Evolutionary conservation across 495 filamentous ascomycete genomes (phyloP).

Genomic region (Neurospora sp.): DNA sequence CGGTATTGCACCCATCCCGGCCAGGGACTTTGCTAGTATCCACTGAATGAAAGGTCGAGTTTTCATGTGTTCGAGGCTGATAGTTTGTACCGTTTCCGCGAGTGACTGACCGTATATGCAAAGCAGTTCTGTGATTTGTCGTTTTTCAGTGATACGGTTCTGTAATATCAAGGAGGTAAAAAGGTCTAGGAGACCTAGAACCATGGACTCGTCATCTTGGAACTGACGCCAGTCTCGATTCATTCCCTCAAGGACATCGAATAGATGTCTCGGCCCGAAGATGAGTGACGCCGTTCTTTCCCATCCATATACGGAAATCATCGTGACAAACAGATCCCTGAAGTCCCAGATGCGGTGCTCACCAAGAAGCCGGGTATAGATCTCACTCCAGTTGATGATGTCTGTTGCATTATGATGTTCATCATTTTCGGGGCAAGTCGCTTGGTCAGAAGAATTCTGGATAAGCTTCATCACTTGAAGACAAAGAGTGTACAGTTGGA

Average conservation of each 20-base stretch:
- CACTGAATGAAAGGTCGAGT: constrained; percentile 15
- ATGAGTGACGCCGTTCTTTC: neutral
- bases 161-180: constrained; percentile 11
- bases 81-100: constrained; percentile 1
- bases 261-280: neutral
- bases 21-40: constrained; percentile 8
- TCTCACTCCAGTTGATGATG: constrained; percentile 2
- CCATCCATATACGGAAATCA: constrained; percentile 7
- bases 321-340: constrained; percentile 9
- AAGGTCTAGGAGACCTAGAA: constrained; percentile 14
- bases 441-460: neutral
- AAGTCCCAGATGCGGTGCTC: constrained; percentile 14
- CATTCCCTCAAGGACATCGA: constrained; percentile 1
- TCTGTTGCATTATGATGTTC: neutral
- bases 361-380: constrained; percentile 6
- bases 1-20: constrained; percentile 1
- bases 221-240: constrained; percentile 7
- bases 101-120: neutral
- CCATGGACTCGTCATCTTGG: constrained; percentile 6
- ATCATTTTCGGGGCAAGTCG: neutral
- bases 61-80: constrained; percentile 9
- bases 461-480: constrained; percentile 2
- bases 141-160: neutral
- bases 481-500: constrained; percentile 3
- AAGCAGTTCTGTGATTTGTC: neutral